phyloP scores from a whole-genome alignment of 2,329 filamentous ascomycete species.

The Scedosporium minutisporum region DNA sequence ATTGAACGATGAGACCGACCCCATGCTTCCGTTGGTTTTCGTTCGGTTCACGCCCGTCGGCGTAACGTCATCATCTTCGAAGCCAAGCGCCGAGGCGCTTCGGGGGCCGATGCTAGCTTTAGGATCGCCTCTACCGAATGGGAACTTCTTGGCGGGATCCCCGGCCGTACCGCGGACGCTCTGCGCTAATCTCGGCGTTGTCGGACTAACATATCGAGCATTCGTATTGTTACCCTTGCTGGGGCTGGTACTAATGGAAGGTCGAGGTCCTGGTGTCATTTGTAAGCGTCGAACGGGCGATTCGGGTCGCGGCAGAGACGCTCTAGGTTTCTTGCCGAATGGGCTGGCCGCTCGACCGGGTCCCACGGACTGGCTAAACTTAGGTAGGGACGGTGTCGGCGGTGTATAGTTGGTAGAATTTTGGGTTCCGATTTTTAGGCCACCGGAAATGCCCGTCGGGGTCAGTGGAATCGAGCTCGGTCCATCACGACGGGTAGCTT shows the following conservation, averaged over 20 bases:
- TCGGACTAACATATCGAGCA: conserved; percentile 28
- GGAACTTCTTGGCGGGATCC: conserved; percentile 49
- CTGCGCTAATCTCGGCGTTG: conserved; percentile 48
- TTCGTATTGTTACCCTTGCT: conserved; percentile 26
- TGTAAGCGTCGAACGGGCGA: conserved; percentile 68
- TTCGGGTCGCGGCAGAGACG: conserved; percentile 78
- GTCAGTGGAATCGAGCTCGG: conserved; percentile 51
- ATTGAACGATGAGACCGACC: conserved; percentile 45
- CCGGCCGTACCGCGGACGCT: conserved; percentile 52
- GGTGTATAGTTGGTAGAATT: conserved; percentile 53
- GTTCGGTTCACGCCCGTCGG: conserved; percentile 41
- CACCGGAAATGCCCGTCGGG: conserved; percentile 51
- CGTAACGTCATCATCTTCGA: conserved; percentile 48
- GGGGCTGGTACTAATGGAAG: conserved; percentile 51
- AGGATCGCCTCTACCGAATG: conserved; percentile 27
- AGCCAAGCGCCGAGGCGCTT: conserved; percentile 51
- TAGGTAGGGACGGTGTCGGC: conserved; percentile 56
- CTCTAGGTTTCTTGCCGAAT: conserved; percentile 51
- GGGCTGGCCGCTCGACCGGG: conserved; percentile 65
- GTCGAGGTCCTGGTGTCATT: conserved; percentile 49
- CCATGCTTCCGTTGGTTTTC: conserved; percentile 43
- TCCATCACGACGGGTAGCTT: conserved; percentile 61
- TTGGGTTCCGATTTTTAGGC: conserved; percentile 43
- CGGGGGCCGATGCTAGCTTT: conserved; percentile 41
- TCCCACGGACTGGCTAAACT: conserved; percentile 83